Percentiles rank a stretch among this genome's conserved stretches.
Evolutionary conservation across 176 grass and related monocot species (phyloP).

Genomic region (Pontederia crassipes): DNA sequence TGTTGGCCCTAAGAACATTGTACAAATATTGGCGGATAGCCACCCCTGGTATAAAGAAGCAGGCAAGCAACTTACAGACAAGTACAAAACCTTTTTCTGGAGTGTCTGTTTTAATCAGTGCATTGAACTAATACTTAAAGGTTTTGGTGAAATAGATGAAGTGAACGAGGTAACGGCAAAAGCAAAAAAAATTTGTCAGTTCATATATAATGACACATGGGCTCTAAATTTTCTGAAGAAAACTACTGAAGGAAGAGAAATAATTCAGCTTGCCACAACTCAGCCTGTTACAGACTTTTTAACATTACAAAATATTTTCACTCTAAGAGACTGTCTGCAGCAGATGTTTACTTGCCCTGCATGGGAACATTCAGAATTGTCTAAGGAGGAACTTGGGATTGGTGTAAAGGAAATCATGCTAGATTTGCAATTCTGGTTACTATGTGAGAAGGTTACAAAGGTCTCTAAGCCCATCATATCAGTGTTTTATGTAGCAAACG

Average conservation of each 20-base stretch:
- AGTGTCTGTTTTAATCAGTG: slow-evolving; percentile 29
- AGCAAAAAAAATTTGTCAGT: slow-evolving; percentile 33
- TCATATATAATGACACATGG: slow-evolving; percentile 37
- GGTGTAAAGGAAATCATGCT: slow-evolving; percentile 33
- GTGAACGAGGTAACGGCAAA: slow-evolving; percentile 24
- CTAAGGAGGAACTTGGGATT: slow-evolving; percentile 12
- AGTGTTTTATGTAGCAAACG: slow-evolving; percentile 23
- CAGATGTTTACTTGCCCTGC: slow-evolving; percentile 27
- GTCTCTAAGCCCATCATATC: slow-evolving; percentile 24
- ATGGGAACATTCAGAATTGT: slow-evolving; percentile 24
- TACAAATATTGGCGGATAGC: slow-evolving; percentile 35
- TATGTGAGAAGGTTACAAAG: slow-evolving; percentile 30
- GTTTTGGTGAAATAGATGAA: slow-evolving; percentile 36
- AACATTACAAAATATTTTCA: slow-evolving; percentile 29
- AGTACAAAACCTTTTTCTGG: slow-evolving; percentile 44
- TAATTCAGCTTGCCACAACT: slow-evolving; percentile 24
- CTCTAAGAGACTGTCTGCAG: slow-evolving; percentile 26
- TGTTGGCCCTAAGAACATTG: slow-evolving; percentile 32
- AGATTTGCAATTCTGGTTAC: slow-evolving; percentile 34
- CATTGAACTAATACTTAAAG: slow-evolving; percentile 36
- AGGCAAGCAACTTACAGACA: slow-evolving; percentile 28
- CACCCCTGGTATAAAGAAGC: slow-evolving; percentile 29
- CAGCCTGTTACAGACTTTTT: slow-evolving; percentile 26
- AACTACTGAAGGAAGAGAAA: slow-evolving; percentile 30
- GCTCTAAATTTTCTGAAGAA: slow-evolving; percentile 30